Conservation (phyloP, 495 filamentous ascomycete genomes). For the Aspergillus saccharolyticus region DNA sequence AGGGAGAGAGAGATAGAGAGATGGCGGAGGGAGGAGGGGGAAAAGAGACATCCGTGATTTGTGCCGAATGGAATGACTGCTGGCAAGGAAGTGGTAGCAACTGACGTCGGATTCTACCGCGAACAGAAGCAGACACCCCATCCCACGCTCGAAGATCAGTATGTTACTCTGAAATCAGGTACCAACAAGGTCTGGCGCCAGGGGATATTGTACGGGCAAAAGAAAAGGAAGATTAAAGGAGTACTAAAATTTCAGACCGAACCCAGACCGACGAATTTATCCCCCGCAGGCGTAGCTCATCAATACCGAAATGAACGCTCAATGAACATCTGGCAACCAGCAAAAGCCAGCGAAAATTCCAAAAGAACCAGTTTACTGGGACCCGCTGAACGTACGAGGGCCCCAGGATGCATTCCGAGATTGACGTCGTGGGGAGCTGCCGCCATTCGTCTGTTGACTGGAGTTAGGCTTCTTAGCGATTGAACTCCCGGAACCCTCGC, state of each 20-base stretch:
- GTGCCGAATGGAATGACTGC: not conserved
- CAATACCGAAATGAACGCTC: constrained; percentile 24
- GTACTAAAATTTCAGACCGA: constrained; percentile 19
- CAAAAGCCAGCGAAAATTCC: constrained; percentile 9
- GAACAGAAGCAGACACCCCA: not conserved
- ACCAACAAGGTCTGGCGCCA: constrained; percentile 11
- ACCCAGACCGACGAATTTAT: constrained; percentile 15
- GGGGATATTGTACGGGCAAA: constrained; percentile 20
- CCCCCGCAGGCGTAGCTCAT: constrained; percentile 23
- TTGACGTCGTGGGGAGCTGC: constrained; percentile 27
- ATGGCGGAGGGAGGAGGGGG: too few relatives aligned
- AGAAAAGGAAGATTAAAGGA: constrained; percentile 17
- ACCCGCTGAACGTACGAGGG: constrained; percentile 19
- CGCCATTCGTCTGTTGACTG: constrained; percentile 24
- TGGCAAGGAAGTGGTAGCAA: not conserved
- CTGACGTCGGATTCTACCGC: not conserved
- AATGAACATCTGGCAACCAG: constrained; percentile 21
- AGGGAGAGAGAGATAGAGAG: not conserved
- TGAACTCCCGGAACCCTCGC: constrained; percentile 23
- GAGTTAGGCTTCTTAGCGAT: constrained; percentile 25
- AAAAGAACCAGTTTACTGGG: constrained; percentile 19
- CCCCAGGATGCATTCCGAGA: constrained; percentile 33
- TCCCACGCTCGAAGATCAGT: constrained; percentile 6
- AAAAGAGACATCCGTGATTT: not conserved
- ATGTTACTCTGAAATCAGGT: constrained; percentile 11